phyloP scores from a whole-genome alignment of 1,284 basidiomycete genomes.

The Rhodotorula sp. region DNA sequence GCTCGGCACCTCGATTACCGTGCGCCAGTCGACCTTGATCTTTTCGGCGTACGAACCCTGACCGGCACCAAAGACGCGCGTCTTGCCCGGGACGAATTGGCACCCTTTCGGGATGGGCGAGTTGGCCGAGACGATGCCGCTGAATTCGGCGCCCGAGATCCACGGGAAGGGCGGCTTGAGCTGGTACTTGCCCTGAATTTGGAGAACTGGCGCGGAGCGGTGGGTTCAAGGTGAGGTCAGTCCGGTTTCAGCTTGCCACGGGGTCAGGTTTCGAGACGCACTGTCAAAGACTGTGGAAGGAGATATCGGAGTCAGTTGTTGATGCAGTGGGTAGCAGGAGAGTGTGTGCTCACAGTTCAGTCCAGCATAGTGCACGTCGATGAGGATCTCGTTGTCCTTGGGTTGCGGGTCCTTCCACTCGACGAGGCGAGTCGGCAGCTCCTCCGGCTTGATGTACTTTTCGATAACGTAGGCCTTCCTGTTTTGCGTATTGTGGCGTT shows the following conservation, averaged over 20 bases:
- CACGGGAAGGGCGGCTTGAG: constrained; percentile 77
- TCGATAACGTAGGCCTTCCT: constrained; percentile 80
- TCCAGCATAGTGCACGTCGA: constrained; percentile 67
- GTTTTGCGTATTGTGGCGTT: not conserved
- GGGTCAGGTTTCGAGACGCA: not conserved
- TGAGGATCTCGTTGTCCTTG: constrained; percentile 63
- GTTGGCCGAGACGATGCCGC: constrained; percentile 68
- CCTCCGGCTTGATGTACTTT: constrained; percentile 54
- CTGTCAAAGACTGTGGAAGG: constrained; percentile 59
- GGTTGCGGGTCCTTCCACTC: constrained; percentile 64
- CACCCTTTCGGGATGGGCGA: constrained; percentile 82
- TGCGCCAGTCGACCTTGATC: constrained; percentile 58
- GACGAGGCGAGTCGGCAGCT: constrained; percentile 61
- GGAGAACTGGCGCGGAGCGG: constrained; percentile 1
- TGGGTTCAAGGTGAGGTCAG: not conserved
- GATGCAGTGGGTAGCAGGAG: accelerated
- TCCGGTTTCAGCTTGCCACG: not conserved
- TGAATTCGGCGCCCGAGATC: constrained; percentile 69
- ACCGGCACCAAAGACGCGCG: constrained; percentile 80
- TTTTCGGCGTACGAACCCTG: constrained; percentile 78
- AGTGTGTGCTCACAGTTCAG: constrained; percentile 54
- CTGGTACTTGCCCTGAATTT: constrained; percentile 71
- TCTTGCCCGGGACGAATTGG: constrained; percentile 73
- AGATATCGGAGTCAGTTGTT: not conserved
- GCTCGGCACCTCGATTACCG: constrained; percentile 61